Evolutionary conservation across 345 rosid genomes (phyloP), one percentile per base, ranked within the genome.

Genomic region (Eutrema heterophyllum): DNA sequence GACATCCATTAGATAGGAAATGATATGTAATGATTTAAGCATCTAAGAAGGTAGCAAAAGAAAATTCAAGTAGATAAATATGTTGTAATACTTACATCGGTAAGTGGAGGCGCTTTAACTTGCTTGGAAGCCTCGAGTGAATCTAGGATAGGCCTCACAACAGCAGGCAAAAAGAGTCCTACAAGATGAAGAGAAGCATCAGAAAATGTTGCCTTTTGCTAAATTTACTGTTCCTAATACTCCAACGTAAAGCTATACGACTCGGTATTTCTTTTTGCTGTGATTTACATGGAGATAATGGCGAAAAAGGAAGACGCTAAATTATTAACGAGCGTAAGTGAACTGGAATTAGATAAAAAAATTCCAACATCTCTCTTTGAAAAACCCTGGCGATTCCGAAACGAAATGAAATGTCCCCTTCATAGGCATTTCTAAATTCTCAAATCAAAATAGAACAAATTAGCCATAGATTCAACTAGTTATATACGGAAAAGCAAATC

Each of bases 141-240:
- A 78, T 96, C 98, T 27, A 96, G 81, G 15, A 96, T 86, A 71
- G 99, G 99, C 81, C 96, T 88, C 60, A 92, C 98, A 57, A 89
- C 91, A 62, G 99, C 98, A 18, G 98, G 99, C 72, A 92, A 87
- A 81, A 92, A 86, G 33, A 96, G 90, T 67, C 98, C 99, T 89
- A 85, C 35, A 69, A 36, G 2, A 68, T 11, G 27, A 53, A 29
- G 27, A 53, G 0, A 39, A 14, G 0, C 40, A 49, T 29, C 15
- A 57, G 5, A 21, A 40, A 24, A 57, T 9, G 51, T 59, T 6
- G 9, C 21, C 61, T 44, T 33, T 64, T 5, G 35, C 40, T 33
- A 54, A 4, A 30, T 30, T 30, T 30, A 30, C 32, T n/a, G n/a
- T n/a, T n/a, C n/a, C n/a, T n/a, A n/a, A n/a, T n/a, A n/a, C 24